These are phyloP conservation scores for Mycena sp. DNA, from an alignment of 1,284 basidiomycete species.

Conservation along the genomic window DNA sequence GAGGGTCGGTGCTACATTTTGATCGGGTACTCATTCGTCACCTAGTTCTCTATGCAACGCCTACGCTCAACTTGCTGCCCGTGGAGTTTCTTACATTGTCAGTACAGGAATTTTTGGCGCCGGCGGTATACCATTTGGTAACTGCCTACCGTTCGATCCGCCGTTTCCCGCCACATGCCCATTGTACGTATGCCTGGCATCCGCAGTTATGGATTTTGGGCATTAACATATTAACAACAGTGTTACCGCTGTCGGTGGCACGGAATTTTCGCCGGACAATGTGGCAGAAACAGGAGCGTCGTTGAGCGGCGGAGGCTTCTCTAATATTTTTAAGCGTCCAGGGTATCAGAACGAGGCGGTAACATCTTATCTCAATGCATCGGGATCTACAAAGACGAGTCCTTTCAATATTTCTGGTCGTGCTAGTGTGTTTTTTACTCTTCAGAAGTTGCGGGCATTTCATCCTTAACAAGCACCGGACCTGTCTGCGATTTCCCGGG, in stretches of 20 bases:
- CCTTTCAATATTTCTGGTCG: constrained; percentile 7
- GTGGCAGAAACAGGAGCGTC: no score
- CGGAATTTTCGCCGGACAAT: no score
- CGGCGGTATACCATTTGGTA: background rate
- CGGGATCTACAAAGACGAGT: background rate
- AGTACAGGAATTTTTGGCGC: background rate
- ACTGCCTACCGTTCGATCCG: background rate
- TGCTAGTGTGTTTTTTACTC: constrained; percentile 5
- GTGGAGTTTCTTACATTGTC: constrained; percentile 1
- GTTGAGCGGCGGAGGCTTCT: constrained; percentile 7
- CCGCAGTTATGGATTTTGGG: no score
- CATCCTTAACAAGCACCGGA: no score
- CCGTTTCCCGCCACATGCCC: constrained; percentile 11
- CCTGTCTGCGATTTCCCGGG: no score
- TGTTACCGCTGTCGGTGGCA: background rate
- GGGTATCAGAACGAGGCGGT: constrained; percentile 4
- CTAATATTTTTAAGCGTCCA: background rate
- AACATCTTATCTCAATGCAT: background rate
- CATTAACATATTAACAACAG: background rate
- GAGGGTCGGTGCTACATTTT: background rate
- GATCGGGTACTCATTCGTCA: no score
- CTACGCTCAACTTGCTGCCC: constrained; percentile 1
- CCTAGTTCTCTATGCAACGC: background rate
- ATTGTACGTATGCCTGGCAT: background rate
- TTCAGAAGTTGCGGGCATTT: no score